Evolutionary conservation across 2,329 filamentous ascomycete species (phyloP).

Genomic region (Neopestalotiopsis clavispora): DNA sequence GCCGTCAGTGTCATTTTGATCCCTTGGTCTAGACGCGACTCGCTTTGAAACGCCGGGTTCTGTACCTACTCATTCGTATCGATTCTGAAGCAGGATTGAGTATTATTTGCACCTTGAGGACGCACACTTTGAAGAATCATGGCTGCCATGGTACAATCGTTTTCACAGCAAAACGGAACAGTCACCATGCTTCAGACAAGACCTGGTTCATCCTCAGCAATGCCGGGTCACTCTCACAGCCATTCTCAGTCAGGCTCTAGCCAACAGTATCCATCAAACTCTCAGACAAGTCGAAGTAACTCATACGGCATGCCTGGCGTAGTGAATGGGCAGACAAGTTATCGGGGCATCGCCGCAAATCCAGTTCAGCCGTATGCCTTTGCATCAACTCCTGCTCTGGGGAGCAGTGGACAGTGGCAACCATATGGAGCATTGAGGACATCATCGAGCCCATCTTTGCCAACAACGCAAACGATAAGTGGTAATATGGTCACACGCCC

Average conservation of each 20-base stretch:
- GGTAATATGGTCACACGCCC: constrained; percentile 34
- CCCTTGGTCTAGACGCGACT: constrained; percentile 4
- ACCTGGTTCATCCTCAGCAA: constrained; percentile 67
- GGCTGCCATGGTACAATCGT: constrained; percentile 85
- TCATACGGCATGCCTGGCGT: constrained; percentile 56
- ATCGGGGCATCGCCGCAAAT: constrained; percentile 57
- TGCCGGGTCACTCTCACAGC: constrained; percentile 52
- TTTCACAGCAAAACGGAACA: constrained; percentile 75
- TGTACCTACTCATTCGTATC: background rate
- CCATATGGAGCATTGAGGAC: constrained; percentile 53
- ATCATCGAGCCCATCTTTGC: constrained; percentile 49
- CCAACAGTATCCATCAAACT: constrained; percentile 55
- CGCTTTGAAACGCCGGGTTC: background rate
- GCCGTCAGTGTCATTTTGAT: background rate
- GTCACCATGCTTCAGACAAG: constrained; percentile 78
- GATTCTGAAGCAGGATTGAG: background rate
- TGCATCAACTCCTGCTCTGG: constrained; percentile 70
- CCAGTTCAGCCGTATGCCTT: constrained; percentile 81
- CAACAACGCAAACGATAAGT: constrained; percentile 43
- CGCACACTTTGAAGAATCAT: constrained; percentile 54
- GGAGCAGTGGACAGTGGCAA: constrained; percentile 57
- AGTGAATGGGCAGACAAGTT: constrained; percentile 48
- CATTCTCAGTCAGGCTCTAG: constrained; percentile 41
- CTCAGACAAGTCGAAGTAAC: constrained; percentile 53
- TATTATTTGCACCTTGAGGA: background rate